Conservation (phyloP, 495 filamentous ascomycete species). For the Aspergillus cristatus region DNA sequence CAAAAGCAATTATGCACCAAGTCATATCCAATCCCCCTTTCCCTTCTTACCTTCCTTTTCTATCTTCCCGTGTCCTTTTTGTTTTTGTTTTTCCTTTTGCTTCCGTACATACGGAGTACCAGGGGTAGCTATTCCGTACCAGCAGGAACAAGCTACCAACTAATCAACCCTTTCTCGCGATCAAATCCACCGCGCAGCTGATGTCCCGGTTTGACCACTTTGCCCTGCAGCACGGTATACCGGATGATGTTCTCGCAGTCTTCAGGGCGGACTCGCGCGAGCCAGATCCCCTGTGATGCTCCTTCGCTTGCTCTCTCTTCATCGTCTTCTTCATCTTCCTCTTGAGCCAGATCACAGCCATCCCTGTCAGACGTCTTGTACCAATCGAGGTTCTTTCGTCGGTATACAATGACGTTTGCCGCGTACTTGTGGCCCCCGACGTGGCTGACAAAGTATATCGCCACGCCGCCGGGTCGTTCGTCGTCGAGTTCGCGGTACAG, state of each 20-base stretch:
- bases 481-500: conserved; percentile 84
- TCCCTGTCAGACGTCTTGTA: conserved; percentile 13
- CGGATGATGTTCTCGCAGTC: conserved; percentile 90
- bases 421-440: conserved; percentile 85
- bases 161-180: conserved; percentile 64
- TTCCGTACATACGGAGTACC: too few species aligned
- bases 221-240: conserved; percentile 86
- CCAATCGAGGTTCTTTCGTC: conserved; percentile 53
- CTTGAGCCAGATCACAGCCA: conserved; percentile 7
- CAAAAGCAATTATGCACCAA: too few species aligned
- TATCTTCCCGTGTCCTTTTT: not conserved
- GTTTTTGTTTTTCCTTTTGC: not conserved
- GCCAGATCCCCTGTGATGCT: conserved; percentile 86
- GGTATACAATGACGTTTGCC: conserved; percentile 86
- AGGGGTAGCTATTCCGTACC: too few species aligned
- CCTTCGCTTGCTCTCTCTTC: conserved; percentile 47
- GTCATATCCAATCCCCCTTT: too few species aligned
- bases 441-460: conserved; percentile 92
- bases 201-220: conserved; percentile 76
- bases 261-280: conserved; percentile 79
- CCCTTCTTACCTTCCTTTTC: too few species aligned
- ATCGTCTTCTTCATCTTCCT: conserved; percentile 20
- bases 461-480: conserved; percentile 78
- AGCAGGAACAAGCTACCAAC: too few species aligned
- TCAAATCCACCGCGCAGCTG: conserved; percentile 91